phyloP scores from a whole-genome alignment of 768 basidiomycete species.

The Lactarius akahatsu region DNA sequence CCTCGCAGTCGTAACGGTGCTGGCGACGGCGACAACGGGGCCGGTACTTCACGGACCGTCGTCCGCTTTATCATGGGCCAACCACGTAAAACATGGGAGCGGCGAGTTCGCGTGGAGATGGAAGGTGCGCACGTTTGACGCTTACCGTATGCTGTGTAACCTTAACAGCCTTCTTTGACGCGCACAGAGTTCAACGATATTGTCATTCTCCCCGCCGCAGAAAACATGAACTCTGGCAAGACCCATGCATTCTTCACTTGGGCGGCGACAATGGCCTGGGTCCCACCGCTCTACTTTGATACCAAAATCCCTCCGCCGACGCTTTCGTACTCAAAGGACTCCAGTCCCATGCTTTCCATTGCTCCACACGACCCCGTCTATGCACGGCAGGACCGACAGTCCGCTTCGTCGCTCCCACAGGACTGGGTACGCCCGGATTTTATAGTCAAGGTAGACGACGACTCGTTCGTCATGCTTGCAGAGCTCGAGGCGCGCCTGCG shows the following conservation, averaged over 20 bases:
- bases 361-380: conserved; percentile 68
- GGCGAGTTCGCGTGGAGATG: conserved; percentile 82
- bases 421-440: conserved; percentile 89
- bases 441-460: conserved; percentile 93
- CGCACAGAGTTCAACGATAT: conserved; percentile 79
- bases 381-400: conserved; percentile 51
- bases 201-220: conserved; percentile 74
- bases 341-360: conserved; percentile 54
- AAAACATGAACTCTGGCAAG: conserved; percentile 98
- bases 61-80: conserved; percentile 89
- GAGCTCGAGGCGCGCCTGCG: conserved; percentile 91
- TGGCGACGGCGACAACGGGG: conserved; percentile 61
- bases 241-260: conserved; percentile 89
- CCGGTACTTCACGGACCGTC: conserved; percentile 78
- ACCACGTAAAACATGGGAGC: conserved; percentile 76
- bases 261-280: conserved; percentile 89
- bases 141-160: neutral
- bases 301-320: conserved; percentile 44
- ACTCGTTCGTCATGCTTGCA: conserved; percentile 91
- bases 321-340: conserved; percentile 67
- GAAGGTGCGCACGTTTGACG: conserved; percentile 63
- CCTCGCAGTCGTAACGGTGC: conserved; percentile 74
- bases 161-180: neutral
- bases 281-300: conserved; percentile 70
- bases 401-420: conserved; percentile 42